Evolutionary conservation across 2,329 filamentous ascomycete species (phyloP).

Genomic region (Grosmannia penicillata): DNA sequence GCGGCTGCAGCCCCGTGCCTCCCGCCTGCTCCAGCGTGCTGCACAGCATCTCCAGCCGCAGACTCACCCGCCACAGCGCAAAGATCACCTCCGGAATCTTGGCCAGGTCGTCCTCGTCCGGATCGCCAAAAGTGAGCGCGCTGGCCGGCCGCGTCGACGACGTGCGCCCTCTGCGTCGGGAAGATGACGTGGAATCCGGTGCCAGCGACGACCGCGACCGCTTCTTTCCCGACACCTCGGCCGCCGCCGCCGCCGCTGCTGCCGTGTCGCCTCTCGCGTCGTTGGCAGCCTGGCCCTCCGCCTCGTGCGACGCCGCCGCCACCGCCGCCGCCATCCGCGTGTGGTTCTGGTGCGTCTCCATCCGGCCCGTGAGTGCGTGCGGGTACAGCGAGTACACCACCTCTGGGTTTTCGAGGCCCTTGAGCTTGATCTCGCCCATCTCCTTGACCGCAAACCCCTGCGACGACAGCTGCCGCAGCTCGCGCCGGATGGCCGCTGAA

Average conservation of each 20-base stretch:
- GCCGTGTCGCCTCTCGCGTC: background rate
- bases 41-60: slow-evolving; percentile 87
- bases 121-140: background rate
- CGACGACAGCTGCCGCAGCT: slow-evolving; percentile 71
- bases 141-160: background rate
- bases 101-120: slow-evolving; percentile 3
- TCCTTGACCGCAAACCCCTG: slow-evolving; percentile 97
- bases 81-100: slow-evolving; percentile 56
- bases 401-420: slow-evolving; percentile 94
- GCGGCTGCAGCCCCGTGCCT: slow-evolving; percentile 51
- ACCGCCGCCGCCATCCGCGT: slow-evolving; percentile 18
- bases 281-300: background rate
- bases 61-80: slow-evolving; percentile 76
- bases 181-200: too few species aligned
- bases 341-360: slow-evolving; percentile 48
- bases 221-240: background rate
- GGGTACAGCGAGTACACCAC: slow-evolving; percentile 93
- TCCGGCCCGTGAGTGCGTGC: slow-evolving; percentile 68
- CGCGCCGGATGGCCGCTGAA: slow-evolving; percentile 66
- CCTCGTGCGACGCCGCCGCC: slow-evolving; percentile 11
- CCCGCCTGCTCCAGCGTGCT: slow-evolving; percentile 64
- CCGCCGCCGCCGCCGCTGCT: background rate
- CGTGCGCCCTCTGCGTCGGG: too few species aligned
- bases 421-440: slow-evolving; percentile 80
- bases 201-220: background rate